phyloP scores from a whole-genome alignment of 2,329 filamentous ascomycete genomes.

The Decorospora gaudefroyi region DNA sequence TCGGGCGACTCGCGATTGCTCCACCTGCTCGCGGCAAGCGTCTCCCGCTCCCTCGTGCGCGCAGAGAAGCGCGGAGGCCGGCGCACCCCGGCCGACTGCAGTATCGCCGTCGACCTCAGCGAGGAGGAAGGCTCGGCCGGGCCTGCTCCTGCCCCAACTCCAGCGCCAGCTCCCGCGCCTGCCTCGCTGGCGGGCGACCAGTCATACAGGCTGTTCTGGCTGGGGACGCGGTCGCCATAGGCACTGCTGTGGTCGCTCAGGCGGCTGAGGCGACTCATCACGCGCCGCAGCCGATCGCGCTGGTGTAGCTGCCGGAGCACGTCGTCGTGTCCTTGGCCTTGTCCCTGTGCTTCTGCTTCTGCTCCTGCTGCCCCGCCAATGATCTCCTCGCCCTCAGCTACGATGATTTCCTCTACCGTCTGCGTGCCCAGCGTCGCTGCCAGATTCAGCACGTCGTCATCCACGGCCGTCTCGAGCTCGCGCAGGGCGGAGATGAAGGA shows the following conservation, averaged over 20 bases:
- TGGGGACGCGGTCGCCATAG: slow-evolving; percentile 60
- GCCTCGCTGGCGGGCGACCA: slow-evolving; percentile 59
- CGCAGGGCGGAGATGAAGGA: slow-evolving; percentile 55
- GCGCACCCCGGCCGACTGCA: slow-evolving; percentile 45
- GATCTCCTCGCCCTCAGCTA: slow-evolving; percentile 46
- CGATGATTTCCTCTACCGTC: background rate
- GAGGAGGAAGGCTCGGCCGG: slow-evolving; percentile 41
- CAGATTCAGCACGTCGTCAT: slow-evolving; percentile 51
- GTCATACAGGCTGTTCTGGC: slow-evolving; percentile 61
- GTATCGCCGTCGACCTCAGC: slow-evolving; percentile 48
- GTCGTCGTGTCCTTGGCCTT: no score
- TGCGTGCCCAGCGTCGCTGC: slow-evolving; percentile 56
- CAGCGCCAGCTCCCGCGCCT: no score
- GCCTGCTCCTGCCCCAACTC: slow-evolving; percentile 42
- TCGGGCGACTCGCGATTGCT: slow-evolving; percentile 6
- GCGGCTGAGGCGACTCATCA: slow-evolving; percentile 53
- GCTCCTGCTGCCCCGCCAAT: no score
- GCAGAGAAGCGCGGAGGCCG: slow-evolving; percentile 48
- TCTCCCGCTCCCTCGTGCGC: slow-evolving; percentile 43
- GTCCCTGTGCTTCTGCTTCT: no score
- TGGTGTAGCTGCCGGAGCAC: slow-evolving; percentile 49
- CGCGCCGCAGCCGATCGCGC: slow-evolving; percentile 50
- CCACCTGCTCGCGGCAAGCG: slow-evolving; percentile 29
- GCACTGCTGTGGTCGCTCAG: slow-evolving; percentile 49
- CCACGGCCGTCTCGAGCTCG: slow-evolving; percentile 54